A percentile compares a stretch with the other conserved stretches of the same genome.
Conservation (phyloP, 73 alveolate species). For the Tetrahymena elliotti region DNA sequence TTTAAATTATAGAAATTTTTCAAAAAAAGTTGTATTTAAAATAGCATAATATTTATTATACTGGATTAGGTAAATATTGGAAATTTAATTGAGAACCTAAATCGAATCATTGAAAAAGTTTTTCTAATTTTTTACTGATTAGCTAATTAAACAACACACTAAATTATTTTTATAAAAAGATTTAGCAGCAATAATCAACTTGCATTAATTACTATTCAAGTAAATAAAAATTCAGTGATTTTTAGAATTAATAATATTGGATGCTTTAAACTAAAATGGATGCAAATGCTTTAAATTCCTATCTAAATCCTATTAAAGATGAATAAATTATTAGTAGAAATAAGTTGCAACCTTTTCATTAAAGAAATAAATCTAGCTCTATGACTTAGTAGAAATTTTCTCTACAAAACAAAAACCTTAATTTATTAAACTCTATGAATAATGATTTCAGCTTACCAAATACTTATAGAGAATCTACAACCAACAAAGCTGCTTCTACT, state of each 20-base stretch:
- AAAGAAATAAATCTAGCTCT: not conserved
- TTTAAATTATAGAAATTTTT: not conserved
- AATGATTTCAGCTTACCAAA: not conserved
- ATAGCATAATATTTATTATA: not conserved
- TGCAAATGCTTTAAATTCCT: not conserved
- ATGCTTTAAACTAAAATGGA: not conserved
- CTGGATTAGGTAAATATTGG: not conserved
- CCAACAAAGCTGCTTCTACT: not conserved
- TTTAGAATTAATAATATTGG: not conserved
- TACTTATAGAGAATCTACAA: not conserved
- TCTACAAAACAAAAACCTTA: not conserved
- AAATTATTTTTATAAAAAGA: no score
- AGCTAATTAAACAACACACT: not conserved
- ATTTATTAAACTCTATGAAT: not conserved
- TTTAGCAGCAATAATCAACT: not conserved
- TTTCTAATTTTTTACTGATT: not conserved
- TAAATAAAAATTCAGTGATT: no score
- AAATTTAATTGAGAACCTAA: not conserved
- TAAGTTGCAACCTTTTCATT: not conserved
- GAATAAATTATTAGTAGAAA: not conserved
- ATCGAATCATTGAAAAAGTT: not conserved
- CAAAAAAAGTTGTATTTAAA: not conserved
- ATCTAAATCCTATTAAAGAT: not conserved
- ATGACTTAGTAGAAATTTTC: not conserved
- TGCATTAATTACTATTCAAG: not conserved